Evolutionary conservation across 2,329 filamentous ascomycete species (phyloP).

Genomic region (Talaromyces albobiverticillius): DNA sequence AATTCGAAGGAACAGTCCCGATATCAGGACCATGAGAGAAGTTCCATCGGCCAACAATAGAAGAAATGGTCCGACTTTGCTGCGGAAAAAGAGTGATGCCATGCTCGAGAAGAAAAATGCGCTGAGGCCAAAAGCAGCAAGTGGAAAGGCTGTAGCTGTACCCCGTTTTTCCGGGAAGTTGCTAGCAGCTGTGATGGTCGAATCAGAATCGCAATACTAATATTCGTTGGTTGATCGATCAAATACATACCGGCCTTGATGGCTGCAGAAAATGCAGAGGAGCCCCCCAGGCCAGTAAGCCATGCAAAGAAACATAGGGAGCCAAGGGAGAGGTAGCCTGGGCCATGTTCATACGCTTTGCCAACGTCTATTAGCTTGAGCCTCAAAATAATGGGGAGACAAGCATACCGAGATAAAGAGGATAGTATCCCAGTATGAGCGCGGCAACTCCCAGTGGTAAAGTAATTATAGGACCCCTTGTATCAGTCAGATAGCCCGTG

Average conservation of each 20-base stretch:
- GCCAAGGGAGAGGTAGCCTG: conserved; percentile 54
- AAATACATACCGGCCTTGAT: conserved; percentile 65
- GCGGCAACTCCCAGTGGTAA: conserved; percentile 71
- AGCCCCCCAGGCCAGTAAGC: conserved; percentile 83
- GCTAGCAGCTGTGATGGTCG: conserved; percentile 61
- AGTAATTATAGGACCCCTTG: conserved; percentile 73
- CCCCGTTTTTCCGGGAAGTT: conserved; percentile 91
- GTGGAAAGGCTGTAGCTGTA: conserved; percentile 88
- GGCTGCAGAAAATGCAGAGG: conserved; percentile 82
- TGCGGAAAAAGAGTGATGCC: conserved; percentile 73
- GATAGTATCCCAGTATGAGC: conserved; percentile 79
- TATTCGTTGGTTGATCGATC: not conserved
- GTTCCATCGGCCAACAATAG: conserved; percentile 78
- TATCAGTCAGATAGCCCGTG: conserved; percentile 82
- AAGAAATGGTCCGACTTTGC: conserved; percentile 77
- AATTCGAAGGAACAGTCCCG: conserved; percentile 82
- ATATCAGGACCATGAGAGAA: conserved; percentile 67
- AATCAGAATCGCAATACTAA: conserved; percentile 6
- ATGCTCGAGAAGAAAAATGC: conserved; percentile 92
- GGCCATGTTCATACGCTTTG: conserved; percentile 67
- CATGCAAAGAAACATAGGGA: conserved; percentile 79
- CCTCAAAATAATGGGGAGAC: not conserved
- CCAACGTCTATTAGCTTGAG: conserved; percentile 12
- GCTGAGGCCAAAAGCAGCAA: conserved; percentile 90
- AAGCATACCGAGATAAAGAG: conserved; percentile 61